Base-by-base conservation (phyloP, 306 rosid genomes). In the Acacia acuminata region DNA sequence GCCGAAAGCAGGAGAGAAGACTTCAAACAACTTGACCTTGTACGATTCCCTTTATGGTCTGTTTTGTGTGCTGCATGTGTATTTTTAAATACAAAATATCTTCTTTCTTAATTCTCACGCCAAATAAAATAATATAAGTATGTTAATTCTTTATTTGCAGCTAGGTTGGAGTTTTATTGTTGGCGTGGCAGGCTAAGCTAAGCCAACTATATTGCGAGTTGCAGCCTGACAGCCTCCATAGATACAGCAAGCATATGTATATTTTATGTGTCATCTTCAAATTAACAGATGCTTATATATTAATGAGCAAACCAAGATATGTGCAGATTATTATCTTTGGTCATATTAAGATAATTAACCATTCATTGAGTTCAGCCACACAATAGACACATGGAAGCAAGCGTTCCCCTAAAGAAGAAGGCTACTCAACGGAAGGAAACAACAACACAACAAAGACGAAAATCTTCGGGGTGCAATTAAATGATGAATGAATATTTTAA, bases 181-280 rank as follows among this genome's bases (percentile, higher is more conserved):
- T 25, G 8, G 30, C 65, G 8, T 60, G 1, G 1, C 15, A 10
- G 67, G 34, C 36, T 12, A 27, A 63, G 8, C 13, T 14, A 1
- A 15, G 63, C 27, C 40, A 14, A 6, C 6, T 1, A 38, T 80
- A 10, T 45, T 63, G 12, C 80, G 66, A 63, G 60, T 77, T 61
- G 60, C 72, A 63, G 61, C 61, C 30, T 15, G 80, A 44, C 53
- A 81, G 67, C 32, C 84, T 48, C 55, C 74, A 36, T 10, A 63
- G 82, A 61, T 73, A 61, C 13, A 80, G 42, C 53, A 45, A 32
- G 53, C 3, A 60, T 14, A 30, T 30, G 2, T 30, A 63, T 7
- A 48, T 69, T 11, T 32, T 30, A 48, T 48, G 53, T 71, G 50
- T 70, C 50, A 36, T 50, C 63, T 19, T 60, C 66, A 60, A 38